Evolutionary conservation across 2,329 filamentous ascomycete species (phyloP).

Genomic region (Leptographium wingfieldii): DNA sequence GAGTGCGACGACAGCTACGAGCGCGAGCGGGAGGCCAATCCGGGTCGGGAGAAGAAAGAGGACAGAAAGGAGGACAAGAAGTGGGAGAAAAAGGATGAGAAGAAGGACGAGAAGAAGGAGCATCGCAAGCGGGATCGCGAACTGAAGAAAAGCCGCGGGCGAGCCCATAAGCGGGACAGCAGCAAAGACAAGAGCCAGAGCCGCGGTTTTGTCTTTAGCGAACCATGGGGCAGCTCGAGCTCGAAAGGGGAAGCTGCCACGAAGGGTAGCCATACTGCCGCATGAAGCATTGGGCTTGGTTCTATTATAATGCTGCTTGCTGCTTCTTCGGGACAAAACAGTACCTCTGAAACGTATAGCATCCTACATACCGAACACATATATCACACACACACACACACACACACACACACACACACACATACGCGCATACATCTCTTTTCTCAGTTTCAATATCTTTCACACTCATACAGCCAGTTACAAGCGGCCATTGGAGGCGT

Average conservation of each 20-base stretch:
- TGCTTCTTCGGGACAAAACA: not conserved
- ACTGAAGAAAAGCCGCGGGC: slow-evolving; percentile 3
- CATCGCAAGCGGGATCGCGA: not conserved
- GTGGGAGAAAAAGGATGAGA: not conserved
- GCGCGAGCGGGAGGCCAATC: not conserved
- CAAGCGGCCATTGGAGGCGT: not conserved
- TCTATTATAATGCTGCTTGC: too few species aligned
- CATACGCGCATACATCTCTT: not conserved
- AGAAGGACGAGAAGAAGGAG: not conserved
- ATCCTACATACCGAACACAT: too few species aligned
- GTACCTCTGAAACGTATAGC: not conserved
- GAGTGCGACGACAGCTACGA: not conserved
- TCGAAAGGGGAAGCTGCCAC: not conserved
- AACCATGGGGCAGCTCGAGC: slow-evolving; percentile 9
- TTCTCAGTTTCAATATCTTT: not conserved
- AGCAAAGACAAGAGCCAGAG: slow-evolving; percentile 6
- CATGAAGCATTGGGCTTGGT: not conserved
- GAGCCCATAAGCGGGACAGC: not conserved
- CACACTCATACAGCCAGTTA: not conserved
- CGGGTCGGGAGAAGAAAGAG: not conserved
- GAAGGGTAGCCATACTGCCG: not conserved
- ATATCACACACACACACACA: not conserved
- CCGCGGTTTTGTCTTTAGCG: slow-evolving; percentile 7
- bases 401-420: not conserved
- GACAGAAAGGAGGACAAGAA: not conserved